These are phyloP conservation scores for Xylaria arbuscula DNA, from an alignment of 2,329 filamentous ascomycete species.

Conservation along the genomic window DNA sequence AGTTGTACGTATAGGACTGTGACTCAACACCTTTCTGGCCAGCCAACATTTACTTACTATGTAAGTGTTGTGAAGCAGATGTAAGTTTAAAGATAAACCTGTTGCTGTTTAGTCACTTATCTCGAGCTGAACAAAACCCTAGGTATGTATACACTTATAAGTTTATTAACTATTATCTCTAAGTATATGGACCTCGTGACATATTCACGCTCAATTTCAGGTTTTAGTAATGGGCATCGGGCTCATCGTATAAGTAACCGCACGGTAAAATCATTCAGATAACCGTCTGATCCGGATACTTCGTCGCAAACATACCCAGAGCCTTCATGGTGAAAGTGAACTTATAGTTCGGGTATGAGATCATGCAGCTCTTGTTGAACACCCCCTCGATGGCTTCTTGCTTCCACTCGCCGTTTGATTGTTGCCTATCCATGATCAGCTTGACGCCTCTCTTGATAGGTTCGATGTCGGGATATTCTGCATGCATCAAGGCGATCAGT, in stretches of 20 bases:
- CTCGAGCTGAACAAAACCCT: no score
- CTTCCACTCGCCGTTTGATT: constrained; percentile 90
- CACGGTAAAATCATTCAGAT: constrained; percentile 35
- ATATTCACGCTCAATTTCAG: constrained; percentile 1
- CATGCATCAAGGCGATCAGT: constrained; percentile 82
- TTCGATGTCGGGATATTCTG: constrained; percentile 79
- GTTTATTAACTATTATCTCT: constrained; percentile 13
- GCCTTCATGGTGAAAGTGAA: constrained; percentile 96
- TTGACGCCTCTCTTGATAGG: constrained; percentile 79
- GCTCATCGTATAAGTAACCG: neutral
- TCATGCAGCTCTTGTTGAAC: constrained; percentile 99
- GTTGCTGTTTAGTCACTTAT: no score
- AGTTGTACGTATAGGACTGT: no score
- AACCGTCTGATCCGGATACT: constrained; percentile 74
- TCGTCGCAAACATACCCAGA: constrained; percentile 84
- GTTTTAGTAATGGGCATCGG: neutral
- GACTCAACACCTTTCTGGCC: no score
- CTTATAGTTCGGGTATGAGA: constrained; percentile 99
- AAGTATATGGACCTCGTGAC: neutral
- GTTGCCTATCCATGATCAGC: constrained; percentile 87
- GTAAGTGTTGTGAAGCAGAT: no score
- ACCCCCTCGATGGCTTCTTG: constrained; percentile 98
- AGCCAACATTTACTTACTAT: no score
- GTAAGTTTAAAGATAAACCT: no score
- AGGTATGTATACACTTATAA: neutral